Evolutionary conservation across 2,329 filamentous ascomycete genomes (phyloP).

Genomic region (Biscogniauxia sp.): DNA sequence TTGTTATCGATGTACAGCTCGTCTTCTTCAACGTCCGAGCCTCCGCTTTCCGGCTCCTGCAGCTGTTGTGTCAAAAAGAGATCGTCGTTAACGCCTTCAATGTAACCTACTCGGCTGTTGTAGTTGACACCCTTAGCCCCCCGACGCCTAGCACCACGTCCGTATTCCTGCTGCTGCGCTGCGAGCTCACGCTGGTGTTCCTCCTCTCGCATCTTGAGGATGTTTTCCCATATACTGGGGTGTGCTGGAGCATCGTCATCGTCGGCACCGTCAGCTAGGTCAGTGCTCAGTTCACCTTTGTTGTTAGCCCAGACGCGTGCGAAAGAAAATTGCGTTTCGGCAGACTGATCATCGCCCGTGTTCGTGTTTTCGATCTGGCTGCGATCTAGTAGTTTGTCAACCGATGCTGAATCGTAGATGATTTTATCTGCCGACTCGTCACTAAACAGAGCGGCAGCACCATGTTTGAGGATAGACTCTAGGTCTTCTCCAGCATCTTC

Average conservation of each 20-base stretch:
- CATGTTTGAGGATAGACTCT: conserved; percentile 83
- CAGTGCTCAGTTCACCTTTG: conserved; percentile 63
- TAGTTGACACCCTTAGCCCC: conserved; percentile 49
- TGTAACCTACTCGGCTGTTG: conserved; percentile 34
- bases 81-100: conserved; percentile 25
- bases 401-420: conserved; percentile 73
- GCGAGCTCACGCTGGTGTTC: conserved; percentile 72
- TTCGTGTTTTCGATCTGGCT: conserved; percentile 74
- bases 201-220: conserved; percentile 77
- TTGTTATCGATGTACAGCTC: conserved; percentile 29
- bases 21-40: conserved; percentile 29
- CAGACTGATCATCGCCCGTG: conserved; percentile 59
- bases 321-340: conserved; percentile 82
- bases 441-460: conserved; percentile 81
- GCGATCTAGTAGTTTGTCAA: conserved; percentile 90
- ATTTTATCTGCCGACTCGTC: conserved; percentile 73
- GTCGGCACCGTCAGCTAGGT: conserved; percentile 47
- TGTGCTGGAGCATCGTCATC: conserved; percentile 44
- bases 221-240: conserved; percentile 80
- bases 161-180: conserved; percentile 69
- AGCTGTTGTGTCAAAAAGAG: conserved; percentile 21
- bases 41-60: conserved; percentile 21
- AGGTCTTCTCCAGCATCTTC: conserved; percentile 76
- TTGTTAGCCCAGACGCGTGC: conserved; percentile 92
- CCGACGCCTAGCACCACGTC: conserved; percentile 77